phyloP scores from a whole-genome alignment of 352 stramenopile species.

The Phytophthora foliorum region DNA sequence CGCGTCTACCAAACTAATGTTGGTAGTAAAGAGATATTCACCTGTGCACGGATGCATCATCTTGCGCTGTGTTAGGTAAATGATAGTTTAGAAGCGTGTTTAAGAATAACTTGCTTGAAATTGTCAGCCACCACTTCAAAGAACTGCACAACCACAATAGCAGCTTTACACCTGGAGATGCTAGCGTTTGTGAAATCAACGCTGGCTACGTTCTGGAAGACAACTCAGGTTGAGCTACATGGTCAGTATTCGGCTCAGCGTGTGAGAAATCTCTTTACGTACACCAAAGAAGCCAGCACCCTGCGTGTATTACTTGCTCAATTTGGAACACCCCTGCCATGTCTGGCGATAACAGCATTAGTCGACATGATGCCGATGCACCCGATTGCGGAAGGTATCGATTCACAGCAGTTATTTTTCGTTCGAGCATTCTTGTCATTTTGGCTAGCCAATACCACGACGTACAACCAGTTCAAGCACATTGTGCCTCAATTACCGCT shows the following conservation, averaged over 20 bases:
- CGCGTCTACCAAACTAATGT: no score
- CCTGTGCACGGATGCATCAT: no score
- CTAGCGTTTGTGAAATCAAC: conserved; percentile 1
- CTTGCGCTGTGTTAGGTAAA: no score
- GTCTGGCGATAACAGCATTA: conserved; percentile 17
- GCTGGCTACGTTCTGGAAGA: conserved; percentile 12
- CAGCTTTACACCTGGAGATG: background rate
- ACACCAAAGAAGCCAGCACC: conserved; percentile 5
- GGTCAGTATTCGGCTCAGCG: conserved; percentile 23
- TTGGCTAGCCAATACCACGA: conserved; percentile 20
- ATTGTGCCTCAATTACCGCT: conserved; percentile 18
- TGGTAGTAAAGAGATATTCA: no score
- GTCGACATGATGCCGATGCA: conserved; percentile 24
- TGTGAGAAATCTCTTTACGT: conserved; percentile 17
- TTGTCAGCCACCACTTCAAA: no score
- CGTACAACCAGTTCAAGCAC: conserved; percentile 29
- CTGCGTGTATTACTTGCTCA: conserved; percentile 15
- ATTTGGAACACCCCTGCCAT: conserved; percentile 20
- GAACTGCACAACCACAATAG: no score
- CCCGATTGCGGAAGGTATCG: conserved; percentile 7
- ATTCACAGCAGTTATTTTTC: conserved; percentile 20
- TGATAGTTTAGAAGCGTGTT: no score
- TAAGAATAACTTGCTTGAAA: no score
- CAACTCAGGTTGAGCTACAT: conserved; percentile 29
- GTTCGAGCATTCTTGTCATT: conserved; percentile 17